These are phyloP conservation scores for Solanum arcanum DNA, from an alignment of 257 asterid genomes.

Conservation along the genomic window DNA sequence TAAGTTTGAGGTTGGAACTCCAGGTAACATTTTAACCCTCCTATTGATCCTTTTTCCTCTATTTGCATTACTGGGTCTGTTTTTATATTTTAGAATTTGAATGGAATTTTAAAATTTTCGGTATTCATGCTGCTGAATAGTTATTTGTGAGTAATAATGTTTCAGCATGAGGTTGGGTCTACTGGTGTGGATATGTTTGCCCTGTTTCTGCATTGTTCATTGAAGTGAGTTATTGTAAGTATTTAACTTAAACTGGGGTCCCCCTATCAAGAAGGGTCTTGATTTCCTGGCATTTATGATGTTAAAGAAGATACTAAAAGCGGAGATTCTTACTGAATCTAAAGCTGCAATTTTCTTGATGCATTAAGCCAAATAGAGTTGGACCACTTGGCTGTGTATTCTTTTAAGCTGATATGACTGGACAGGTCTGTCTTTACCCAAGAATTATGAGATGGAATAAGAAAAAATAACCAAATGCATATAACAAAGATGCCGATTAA, in stretches of 20 bases:
- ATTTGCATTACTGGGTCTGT: background rate
- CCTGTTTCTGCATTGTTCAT: slow-evolving; percentile 13
- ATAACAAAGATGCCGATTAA: background rate
- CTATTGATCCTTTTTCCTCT: background rate
- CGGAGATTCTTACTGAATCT: slow-evolving; percentile 6
- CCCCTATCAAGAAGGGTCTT: slow-evolving; percentile 22
- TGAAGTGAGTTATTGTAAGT: slow-evolving; percentile 13
- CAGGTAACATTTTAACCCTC: slow-evolving; percentile 27
- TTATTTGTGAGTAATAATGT: background rate
- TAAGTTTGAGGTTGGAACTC: slow-evolving; percentile 44
- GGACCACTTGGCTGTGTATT: slow-evolving; percentile 14
- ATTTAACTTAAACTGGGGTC: slow-evolving; percentile 35
- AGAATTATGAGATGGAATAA: slow-evolving; percentile 29
- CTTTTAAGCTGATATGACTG: slow-evolving; percentile 38
- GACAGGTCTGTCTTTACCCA: slow-evolving; percentile 32
- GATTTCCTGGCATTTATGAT: slow-evolving; percentile 8
- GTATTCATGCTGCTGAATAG: background rate
- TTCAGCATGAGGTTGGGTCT: slow-evolving; percentile 31
- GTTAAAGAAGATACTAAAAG: background rate
- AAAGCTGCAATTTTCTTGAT: background rate
- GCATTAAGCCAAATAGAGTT: slow-evolving; percentile 1
- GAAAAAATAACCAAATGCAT: slow-evolving; percentile 1
- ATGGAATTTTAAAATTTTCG: background rate
- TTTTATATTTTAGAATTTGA: background rate
- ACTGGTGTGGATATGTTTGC: slow-evolving; percentile 15